Base-by-base conservation (phyloP, 805 yeast genomes). In the Wickerhamomyces ciferrii region DNA sequence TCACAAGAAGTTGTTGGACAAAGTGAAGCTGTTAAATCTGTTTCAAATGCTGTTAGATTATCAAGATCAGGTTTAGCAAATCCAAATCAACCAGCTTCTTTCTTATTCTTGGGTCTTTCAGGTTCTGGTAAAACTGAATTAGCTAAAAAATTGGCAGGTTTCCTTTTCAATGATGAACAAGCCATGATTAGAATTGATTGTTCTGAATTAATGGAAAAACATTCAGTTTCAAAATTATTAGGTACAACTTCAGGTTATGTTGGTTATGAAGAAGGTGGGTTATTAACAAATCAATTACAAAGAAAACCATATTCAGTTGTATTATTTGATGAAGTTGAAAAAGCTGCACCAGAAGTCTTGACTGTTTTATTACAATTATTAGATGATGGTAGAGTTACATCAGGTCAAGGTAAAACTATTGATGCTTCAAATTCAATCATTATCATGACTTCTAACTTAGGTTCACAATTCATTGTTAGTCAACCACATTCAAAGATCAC, bases 121-220 rank as follows among this genome's bases (percentile, higher is more conserved):
- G 99, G 99, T 58, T 89, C 97, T 7, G 99, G 99, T 79, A 94
- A 94, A 76, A 94, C 99, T 9, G 98, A 94, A 67, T 75, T 94
- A 56, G 98, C 99, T 21, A 94, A 94, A 79, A 94, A 91, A 60
- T 78, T 94, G 23, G 98, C 99, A 11, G 96, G 95, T 0, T 94
- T 94, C 73, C 75, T 94, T 60, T 94, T 94, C 70, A 87, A 96
- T 44, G 98, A 94, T 63, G 97, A 92, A 65, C 86, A 83, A 69
- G 96, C 97, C 43, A 92, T 94, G 88, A 87, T 94, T 62, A 84
- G 99, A 71, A 90, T 94, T 53, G 99, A 94, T 68, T 94, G 99
- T 70, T 91, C 98, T 5, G 99, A 94, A 67, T 75, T 94, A 58
- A 81, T 86, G 67, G 99, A 94, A 71, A 94, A 94, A 60, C 89